Conservation (phyloP, 2,329 filamentous ascomycete genomes). For the Leptosphaerulina australis region DNA sequence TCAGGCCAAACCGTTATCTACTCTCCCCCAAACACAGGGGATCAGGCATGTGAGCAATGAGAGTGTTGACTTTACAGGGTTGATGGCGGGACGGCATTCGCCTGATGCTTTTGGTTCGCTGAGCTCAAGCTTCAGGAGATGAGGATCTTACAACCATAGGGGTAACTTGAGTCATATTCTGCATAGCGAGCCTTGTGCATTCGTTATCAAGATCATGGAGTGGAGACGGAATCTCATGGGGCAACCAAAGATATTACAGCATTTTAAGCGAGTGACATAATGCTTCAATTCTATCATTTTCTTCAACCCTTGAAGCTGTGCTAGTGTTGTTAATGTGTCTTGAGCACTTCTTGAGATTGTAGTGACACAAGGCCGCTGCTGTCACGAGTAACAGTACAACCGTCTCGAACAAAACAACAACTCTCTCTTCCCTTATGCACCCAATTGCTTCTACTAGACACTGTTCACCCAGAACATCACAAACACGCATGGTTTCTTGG, state of each 20-base stretch:
- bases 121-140: constrained; percentile 60
- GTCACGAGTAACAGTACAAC: background rate
- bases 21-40: constrained; percentile 28
- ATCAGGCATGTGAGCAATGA: constrained; percentile 67
- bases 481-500: constrained; percentile 21
- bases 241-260: background rate
- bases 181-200: constrained; percentile 2
- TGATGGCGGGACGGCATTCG: constrained; percentile 72
- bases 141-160: constrained; percentile 1
- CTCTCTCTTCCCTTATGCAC: background rate
- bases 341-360: too few species aligned
- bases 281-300: constrained; percentile 6
- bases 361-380: background rate
- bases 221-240: background rate
- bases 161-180: background rate
- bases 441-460: background rate
- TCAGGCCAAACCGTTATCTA: constrained; percentile 64
- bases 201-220: background rate
- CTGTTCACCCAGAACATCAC: constrained; percentile 32
- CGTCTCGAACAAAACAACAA: background rate
- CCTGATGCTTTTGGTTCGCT: constrained; percentile 80
- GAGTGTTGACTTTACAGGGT: constrained; percentile 68
- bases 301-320: background rate
- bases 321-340: background rate
- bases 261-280: background rate